These are phyloP conservation scores for Agaricus blazei DNA, from an alignment of 768 basidiomycete genomes.

Conservation along the genomic window DNA sequence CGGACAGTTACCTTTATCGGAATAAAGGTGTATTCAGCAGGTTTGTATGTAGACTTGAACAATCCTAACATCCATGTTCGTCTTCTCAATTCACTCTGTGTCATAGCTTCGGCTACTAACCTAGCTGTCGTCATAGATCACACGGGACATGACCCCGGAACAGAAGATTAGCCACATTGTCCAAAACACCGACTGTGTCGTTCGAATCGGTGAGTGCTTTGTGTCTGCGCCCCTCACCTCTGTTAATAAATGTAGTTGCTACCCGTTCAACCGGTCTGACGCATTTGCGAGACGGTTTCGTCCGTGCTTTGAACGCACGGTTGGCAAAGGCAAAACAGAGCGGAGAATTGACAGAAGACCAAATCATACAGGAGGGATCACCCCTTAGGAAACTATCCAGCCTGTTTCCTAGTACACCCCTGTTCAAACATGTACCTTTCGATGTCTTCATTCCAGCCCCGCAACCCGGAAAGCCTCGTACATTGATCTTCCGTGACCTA, in stretches of 20 bases:
- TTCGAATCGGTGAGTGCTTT: slow-evolving; percentile 59
- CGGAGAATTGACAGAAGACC: slow-evolving; percentile 52
- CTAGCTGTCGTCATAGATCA: slow-evolving; percentile 36
- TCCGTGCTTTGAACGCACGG: slow-evolving; percentile 65
- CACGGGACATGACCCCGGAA: slow-evolving; percentile 49
- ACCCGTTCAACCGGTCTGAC: slow-evolving; percentile 72
- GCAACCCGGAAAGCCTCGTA: slow-evolving; percentile 41
- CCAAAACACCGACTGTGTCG: slow-evolving; percentile 59
- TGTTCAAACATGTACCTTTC: slow-evolving; percentile 62
- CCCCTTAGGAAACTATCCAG: slow-evolving; percentile 72
- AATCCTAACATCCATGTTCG: slow-evolving; percentile 57
- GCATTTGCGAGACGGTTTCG: slow-evolving; percentile 80
- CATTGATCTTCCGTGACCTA: slow-evolving; percentile 64
- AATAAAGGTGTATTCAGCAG: slow-evolving; percentile 86
- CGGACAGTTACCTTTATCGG: slow-evolving; percentile 85
- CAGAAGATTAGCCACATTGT: slow-evolving; percentile 70
- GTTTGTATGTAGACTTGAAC: slow-evolving; percentile 82
- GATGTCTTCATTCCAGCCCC: slow-evolving; percentile 68
- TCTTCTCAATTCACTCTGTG: not conserved
- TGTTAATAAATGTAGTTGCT: slow-evolving; percentile 49
- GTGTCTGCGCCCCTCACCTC: not conserved
- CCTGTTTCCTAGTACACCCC: slow-evolving; percentile 65
- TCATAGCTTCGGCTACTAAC: not conserved
- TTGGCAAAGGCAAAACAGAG: slow-evolving; percentile 46
- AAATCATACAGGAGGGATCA: slow-evolving; percentile 49